phyloP scores from a whole-genome alignment of 148 eudicot species.

The Arbutus unedo region DNA sequence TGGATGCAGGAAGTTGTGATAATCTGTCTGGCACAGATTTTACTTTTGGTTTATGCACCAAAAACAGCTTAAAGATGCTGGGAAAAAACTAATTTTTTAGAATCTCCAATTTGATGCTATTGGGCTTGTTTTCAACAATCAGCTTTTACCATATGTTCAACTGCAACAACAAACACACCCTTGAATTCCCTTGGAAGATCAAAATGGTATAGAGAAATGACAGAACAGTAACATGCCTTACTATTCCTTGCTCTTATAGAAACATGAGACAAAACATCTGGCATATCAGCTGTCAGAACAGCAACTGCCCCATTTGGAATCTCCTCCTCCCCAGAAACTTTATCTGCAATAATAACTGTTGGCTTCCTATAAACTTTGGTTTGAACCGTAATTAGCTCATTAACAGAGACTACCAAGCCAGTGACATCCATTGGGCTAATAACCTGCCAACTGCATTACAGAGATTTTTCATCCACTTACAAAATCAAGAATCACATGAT shows the following conservation, averaged over 20 bases:
- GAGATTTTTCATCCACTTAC: background rate
- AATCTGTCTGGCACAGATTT: background rate
- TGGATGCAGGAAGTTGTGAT: background rate
- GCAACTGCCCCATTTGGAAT: conserved; percentile 14
- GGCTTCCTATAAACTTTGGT: conserved; percentile 12
- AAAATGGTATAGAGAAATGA: background rate
- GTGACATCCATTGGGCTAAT: conserved; percentile 9
- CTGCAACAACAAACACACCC: conserved; percentile 1
- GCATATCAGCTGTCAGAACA: conserved; percentile 9
- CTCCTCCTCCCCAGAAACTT: conserved; percentile 19
- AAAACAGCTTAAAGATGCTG: background rate
- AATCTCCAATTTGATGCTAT: conserved; percentile 1
- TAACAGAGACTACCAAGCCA: conserved; percentile 12
- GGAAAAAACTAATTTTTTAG: background rate
- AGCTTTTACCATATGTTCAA: background rate
- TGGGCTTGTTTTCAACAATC: background rate
- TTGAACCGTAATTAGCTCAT: background rate
- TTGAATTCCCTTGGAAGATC: background rate
- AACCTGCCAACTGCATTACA: conserved; percentile 14
- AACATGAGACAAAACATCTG: conserved; percentile 12
- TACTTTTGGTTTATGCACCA: background rate
- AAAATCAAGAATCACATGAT: too few species aligned
- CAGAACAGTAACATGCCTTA: conserved; percentile 2
- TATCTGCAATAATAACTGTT: conserved; percentile 9
- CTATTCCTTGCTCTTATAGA: conserved; percentile 17